Base-by-base conservation (phyloP, 768 basidiomycete species). In the Boletus rubescentipes region DNA sequence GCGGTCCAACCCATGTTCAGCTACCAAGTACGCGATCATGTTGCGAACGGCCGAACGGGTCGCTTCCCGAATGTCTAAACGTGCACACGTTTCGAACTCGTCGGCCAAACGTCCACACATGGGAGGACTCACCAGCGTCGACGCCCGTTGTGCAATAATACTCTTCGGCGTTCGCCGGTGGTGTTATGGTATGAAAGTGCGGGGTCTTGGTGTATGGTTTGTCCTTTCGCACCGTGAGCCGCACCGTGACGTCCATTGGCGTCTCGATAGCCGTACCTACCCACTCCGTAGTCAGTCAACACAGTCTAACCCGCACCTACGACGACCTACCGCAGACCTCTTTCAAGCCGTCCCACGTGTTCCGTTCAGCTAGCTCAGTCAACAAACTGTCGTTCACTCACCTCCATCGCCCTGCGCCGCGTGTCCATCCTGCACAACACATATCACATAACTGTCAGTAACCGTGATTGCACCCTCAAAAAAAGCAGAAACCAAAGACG, bases 321-420 rank as follows among this genome's bases (percentile, higher is more conserved):
- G 15, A 41, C 30, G 15, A 66, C 78, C 35, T 64, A 83, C 83
- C 82, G 57, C 81, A 84, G 39, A 84, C 81, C 74, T 85, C 83
- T 85, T 46, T 34, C 43, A 34, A 26, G 26, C 26, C 4, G 6
- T 26, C 26, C 26, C 26, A 38, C 8, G n/a, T 7, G 21, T 31
- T n/a, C 30, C 35, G 10, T 43, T 47, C 16, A 58, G 45, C 20
- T 46, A 51, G 4, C 5, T 30, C 38, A 6, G 21, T 10, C 36
- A 4, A 37, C 34, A 21, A 65, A 29, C 9, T 14, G 3, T 20
- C n/a, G 2, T 0, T 29, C 31, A 35, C 78, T 53, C 51, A 81
- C 83, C 84, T 65, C 84, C 84, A 61, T 85, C 84, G 8, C 84
- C 84, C 68, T 85, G 84, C 10, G 79, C 82, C 4, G 83, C 84